These are phyloP conservation scores for Aspergillus sclerotiicarbonarius DNA, from an alignment of 495 filamentous ascomycete genomes.

Conservation along the genomic window DNA sequence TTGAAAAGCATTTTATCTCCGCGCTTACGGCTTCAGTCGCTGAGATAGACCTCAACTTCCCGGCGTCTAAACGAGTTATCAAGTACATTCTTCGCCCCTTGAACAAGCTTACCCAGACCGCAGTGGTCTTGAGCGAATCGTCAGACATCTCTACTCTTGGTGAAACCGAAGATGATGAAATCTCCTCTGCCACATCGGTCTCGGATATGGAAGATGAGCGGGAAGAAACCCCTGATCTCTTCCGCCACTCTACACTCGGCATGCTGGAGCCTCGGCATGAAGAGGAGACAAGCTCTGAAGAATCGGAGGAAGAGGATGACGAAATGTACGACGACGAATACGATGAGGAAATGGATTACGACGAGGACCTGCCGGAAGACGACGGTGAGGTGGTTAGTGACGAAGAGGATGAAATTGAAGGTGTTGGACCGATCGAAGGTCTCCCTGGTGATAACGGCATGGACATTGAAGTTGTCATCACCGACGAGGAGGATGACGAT, in stretches of 20 bases:
- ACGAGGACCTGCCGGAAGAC: slow-evolving; percentile 69
- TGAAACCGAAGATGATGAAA: slow-evolving; percentile 80
- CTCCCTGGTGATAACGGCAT: slow-evolving; percentile 72
- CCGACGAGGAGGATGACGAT: slow-evolving; percentile 62
- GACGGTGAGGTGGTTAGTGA: slow-evolving; percentile 88
- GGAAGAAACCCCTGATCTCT: slow-evolving; percentile 96
- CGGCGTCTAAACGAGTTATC: slow-evolving; percentile 84
- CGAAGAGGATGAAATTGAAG: slow-evolving; percentile 69
- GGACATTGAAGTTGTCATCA: slow-evolving; percentile 82
- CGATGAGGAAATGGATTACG: slow-evolving; percentile 86
- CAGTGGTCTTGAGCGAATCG: slow-evolving; percentile 73
- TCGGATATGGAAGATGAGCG: slow-evolving; percentile 84
- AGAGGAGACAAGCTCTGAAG: slow-evolving; percentile 64
- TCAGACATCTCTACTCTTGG: slow-evolving; percentile 68
- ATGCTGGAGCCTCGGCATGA: slow-evolving; percentile 86
- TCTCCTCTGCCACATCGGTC: slow-evolving; percentile 83
- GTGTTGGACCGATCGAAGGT: slow-evolving; percentile 82
- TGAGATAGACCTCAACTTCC: slow-evolving; percentile 94
- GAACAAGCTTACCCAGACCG: slow-evolving; percentile 82
- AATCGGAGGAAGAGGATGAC: slow-evolving; percentile 70
- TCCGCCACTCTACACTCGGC: slow-evolving; percentile 91
- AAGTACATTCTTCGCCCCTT: slow-evolving; percentile 94
- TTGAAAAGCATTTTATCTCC: slow-evolving; percentile 91
- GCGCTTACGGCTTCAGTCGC: slow-evolving; percentile 88
- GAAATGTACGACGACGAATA: slow-evolving; percentile 86